phyloP scores from a whole-genome alignment of 305 asterid genomes.

The Fraxinus velutina region DNA sequence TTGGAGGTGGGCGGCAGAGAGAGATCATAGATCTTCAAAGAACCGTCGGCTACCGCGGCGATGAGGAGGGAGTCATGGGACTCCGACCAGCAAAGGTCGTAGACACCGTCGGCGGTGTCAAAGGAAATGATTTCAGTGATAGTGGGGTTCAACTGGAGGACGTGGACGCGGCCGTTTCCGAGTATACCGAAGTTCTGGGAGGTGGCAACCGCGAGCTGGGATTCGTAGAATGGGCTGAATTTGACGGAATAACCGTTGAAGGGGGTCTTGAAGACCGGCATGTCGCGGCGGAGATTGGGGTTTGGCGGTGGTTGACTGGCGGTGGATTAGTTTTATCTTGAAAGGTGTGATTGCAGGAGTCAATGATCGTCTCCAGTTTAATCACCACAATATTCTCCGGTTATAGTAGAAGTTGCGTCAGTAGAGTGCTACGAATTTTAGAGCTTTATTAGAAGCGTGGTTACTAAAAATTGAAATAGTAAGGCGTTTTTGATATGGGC shows the following conservation, averaged over 20 bases:
- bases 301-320: conserved; percentile 21
- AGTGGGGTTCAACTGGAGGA: conserved; percentile 69
- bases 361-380: conserved; percentile 23
- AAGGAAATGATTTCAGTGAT: conserved; percentile 64
- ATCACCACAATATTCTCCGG: conserved; percentile 32
- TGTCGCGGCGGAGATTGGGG: conserved; percentile 35
- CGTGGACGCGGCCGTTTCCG: conserved; percentile 92
- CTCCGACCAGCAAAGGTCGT: conserved; percentile 93
- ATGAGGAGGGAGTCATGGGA: conserved; percentile 83
- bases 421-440: neutral
- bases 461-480: neutral
- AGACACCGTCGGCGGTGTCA: conserved; percentile 94
- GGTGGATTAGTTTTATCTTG: conserved; percentile 24
- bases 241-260: conserved; percentile 92
- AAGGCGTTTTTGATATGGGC: neutral
- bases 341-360: conserved; percentile 24
- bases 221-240: conserved; percentile 92
- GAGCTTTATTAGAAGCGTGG: neutral
- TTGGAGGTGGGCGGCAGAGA: conserved; percentile 72
- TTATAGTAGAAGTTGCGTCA: conserved; percentile 1
- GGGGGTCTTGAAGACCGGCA: conserved; percentile 87
- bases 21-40: conserved; percentile 77
- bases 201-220: conserved; percentile 82
- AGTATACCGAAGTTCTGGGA: conserved; percentile 91
- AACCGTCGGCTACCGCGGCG: conserved; percentile 85